Base-by-base conservation (phyloP, 208 protist genomes). In the Trypanosoma platydactyli region DNA sequence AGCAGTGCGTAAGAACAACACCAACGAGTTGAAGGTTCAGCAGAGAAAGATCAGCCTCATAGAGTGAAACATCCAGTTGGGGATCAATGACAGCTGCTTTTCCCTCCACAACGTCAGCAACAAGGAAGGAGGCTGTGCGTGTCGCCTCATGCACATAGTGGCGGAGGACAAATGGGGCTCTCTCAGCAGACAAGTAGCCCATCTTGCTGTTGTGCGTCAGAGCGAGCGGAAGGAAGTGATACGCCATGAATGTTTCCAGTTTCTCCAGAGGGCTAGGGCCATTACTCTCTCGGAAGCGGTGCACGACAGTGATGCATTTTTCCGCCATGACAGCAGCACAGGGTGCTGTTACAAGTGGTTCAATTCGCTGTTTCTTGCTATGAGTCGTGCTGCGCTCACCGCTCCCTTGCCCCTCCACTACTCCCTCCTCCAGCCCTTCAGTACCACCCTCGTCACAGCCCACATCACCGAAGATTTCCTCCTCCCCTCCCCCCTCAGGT, bases 111-210 rank as follows among this genome's bases (percentile, higher is more conserved):
- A 53, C 27, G 58, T 86, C 78, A 3, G 76, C 85, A 4, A 94
- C 57, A 22, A 94, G 68, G 30, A 91, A 91, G 5, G 88, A 89
- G 0, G 76, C 59, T 0, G 83, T 91, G 46, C 84, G 84, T 24
- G 79, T 80, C 6, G 78, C 73, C 46, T 94, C 88, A 61, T 94
- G 83, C 35, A 89, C 71, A 73, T 90, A 94, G 42, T 91, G 84
- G 9, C 86, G 83, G n/a, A 91, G 29, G 22, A 91, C 44, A 35
- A 88, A 72, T 15, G 68, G 53, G 3, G 44, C 44, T 12, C 27
- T 33, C 16, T 53, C 49, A 11, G 2, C 33, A 16, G 7, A 3
- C 30, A 35, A 48, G 15, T 46, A 12, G 33, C 63, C 44, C 16
- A 44, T 25, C 1, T 42, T 6, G 22, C 24, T 22, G 67, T 92